Conservation (phyloP, 495 filamentous ascomycete species). For the Talaromyces adpressus region DNA sequence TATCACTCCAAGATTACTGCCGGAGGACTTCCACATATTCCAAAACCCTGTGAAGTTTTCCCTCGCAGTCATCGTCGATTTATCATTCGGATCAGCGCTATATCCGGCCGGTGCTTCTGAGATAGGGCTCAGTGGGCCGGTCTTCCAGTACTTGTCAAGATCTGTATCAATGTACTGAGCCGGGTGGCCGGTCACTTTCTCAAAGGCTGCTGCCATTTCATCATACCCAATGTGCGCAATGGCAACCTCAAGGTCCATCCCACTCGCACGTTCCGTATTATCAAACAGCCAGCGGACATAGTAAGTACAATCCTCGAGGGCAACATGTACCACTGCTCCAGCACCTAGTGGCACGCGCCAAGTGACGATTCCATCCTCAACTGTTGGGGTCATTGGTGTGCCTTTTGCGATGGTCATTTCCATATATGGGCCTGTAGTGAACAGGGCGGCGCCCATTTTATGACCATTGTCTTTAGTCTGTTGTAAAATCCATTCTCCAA, state of each 20-base stretch:
- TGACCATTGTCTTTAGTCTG: background rate
- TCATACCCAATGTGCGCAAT: constrained; percentile 37
- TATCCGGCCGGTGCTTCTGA: constrained; percentile 25
- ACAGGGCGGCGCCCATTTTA: constrained; percentile 21
- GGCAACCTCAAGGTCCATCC: constrained; percentile 44
- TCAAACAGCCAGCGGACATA: constrained; percentile 55
- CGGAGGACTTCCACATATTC: constrained; percentile 28
- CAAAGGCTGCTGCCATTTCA: constrained; percentile 44
- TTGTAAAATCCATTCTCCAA: constrained; percentile 41
- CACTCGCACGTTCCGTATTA: constrained; percentile 36
- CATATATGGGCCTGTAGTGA: constrained; percentile 49
- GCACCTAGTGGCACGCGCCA: constrained; percentile 38
- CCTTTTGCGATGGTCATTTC: constrained; percentile 16
- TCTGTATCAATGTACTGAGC: constrained; percentile 34
- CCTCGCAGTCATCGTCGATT: constrained; percentile 32
- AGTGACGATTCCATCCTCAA: constrained; percentile 23
- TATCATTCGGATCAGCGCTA: constrained; percentile 31
- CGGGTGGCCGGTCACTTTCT: constrained; percentile 44
- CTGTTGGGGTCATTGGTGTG: background rate
- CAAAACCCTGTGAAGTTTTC: constrained; percentile 51
- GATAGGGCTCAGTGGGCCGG: constrained; percentile 10
- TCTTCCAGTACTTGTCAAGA: constrained; percentile 36
- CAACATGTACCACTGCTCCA: constrained; percentile 37
- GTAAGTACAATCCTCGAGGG: constrained; percentile 44
- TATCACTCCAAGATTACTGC: constrained; percentile 21